Conservation (phyloP, 2,329 filamentous ascomycete genomes). For the Decorospora gaudefroyi region DNA sequence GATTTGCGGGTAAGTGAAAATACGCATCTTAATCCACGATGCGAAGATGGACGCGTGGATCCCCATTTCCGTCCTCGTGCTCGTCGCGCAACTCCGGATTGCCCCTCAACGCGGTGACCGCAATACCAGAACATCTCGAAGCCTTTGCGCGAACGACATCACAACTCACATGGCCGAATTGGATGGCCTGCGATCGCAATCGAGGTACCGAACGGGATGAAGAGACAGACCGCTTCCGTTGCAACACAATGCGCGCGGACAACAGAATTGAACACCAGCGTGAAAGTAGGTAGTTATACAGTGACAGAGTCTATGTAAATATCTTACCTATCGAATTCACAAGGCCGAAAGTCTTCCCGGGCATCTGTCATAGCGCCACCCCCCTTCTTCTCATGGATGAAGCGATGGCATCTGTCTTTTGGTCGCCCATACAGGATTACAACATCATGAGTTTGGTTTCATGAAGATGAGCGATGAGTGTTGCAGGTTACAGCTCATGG, state of each 20-base stretch:
- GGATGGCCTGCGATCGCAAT: conserved; percentile 20
- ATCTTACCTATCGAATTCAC: too few species aligned
- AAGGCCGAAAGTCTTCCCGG: conserved; percentile 67
- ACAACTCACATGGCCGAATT: conserved; percentile 27
- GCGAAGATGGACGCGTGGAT: too few species aligned
- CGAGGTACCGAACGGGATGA: conserved; percentile 15
- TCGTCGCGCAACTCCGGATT: neutral
- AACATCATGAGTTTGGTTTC: conserved; percentile 9
- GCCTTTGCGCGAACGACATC: conserved; percentile 31
- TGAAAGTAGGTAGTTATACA: conserved; percentile 29
- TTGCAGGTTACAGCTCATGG: conserved; percentile 8
- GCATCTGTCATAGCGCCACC: conserved; percentile 69
- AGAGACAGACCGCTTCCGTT: conserved; percentile 21
- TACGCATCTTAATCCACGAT: too few species aligned
- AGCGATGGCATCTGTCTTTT: conserved; percentile 44
- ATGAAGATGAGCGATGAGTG: conserved; percentile 6
- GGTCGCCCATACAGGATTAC: conserved; percentile 22
- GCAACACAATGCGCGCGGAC: conserved; percentile 22
- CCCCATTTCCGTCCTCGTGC: too few species aligned
- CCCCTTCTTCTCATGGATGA: conserved; percentile 71
- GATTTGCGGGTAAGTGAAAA: too few species aligned
- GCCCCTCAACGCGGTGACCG: conserved; percentile 11
- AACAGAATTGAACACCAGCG: conserved; percentile 27
- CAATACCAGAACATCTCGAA: conserved; percentile 19
- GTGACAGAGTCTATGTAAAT: conserved; percentile 24